Base-by-base conservation (phyloP, 164 flowering plant species). In the Chloranthus sessilifolius region DNA sequence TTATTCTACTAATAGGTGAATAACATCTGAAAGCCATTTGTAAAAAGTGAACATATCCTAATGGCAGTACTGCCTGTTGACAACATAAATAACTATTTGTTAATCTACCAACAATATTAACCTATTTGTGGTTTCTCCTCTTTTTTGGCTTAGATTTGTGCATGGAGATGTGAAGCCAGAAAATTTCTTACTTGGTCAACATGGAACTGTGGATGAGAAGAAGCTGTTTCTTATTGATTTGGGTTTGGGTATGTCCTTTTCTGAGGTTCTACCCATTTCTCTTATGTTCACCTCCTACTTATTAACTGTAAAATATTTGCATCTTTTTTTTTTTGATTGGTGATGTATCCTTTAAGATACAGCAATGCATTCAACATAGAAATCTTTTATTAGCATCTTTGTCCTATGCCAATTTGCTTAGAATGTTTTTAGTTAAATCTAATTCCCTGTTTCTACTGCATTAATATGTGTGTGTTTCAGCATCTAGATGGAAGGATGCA, bases 151-250 rank as follows among this genome's bases (percentile, higher is more conserved):
- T 39, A 90, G 98, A 53, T 91, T 73, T 80, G 98, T 91, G 63
- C 98, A 91, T 69, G 98, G 98, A 55, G 98, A 91, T 67, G 96
- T 91, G 53, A 91, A 91, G 66, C 98, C 98, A 30, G 96, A 91
- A 52, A 91, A 91, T 35, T 91, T 91, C 64, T 60, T 91, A 30
- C 96, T 91, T 63, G 98, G 98, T 72, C 96, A 74, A 53, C 89
- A 89, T 46, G 88, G 82, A 60, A 56, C 79, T 4, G 54, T 69
- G 55, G 87, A 91, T 48, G 95, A 82, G 58, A 91, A 91, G 73
- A 91, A 87, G 71, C 71, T 91, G 7, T 91, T 64, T 68, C 86
- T 91, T 30, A 72, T 91, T 57, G 98, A 91, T 73, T 95, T 91
- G 63, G 98, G 98, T 42, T 70, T 91, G 60, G 98, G 98, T 87